phyloP scores from a whole-genome alignment of 164 flowering plant genomes.

The Warburgia ugandensis region DNA sequence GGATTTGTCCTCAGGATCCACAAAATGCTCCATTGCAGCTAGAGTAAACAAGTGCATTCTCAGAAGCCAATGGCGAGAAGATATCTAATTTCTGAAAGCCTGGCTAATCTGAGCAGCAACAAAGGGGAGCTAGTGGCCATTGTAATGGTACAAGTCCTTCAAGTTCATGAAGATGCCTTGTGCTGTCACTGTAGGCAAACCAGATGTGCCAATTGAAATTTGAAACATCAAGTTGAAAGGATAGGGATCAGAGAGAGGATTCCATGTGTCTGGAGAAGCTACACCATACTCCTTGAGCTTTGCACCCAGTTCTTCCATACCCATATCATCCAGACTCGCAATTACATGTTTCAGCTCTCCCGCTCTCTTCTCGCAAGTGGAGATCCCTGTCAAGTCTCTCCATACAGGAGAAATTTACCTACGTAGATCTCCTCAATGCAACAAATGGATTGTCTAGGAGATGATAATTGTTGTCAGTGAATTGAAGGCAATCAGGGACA shows the following conservation, averaged over 20 bases:
- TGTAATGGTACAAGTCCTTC: constrained; percentile 86
- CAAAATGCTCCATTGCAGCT: constrained; percentile 97
- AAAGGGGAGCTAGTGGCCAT: constrained; percentile 95
- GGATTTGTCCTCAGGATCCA: constrained; percentile 89
- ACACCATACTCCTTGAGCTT: constrained; percentile 91
- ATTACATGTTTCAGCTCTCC: constrained; percentile 70
- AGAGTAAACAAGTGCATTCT: constrained; percentile 92
- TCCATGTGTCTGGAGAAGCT: constrained; percentile 87
- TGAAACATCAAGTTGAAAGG: constrained; percentile 98
- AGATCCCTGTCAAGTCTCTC: constrained; percentile 85
- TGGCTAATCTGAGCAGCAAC: constrained; percentile 99
- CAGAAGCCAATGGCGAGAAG: constrained; percentile 97
- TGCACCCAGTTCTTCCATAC: constrained; percentile 77
- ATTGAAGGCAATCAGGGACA: too few species aligned
- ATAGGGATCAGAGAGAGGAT: constrained; percentile 87
- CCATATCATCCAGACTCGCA: constrained; percentile 78
- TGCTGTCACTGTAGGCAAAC: constrained; percentile 84
- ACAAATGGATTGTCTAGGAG: too few species aligned
- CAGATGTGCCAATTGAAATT: constrained; percentile 97
- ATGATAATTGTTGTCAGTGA: too few species aligned
- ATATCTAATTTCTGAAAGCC: constrained; percentile 98
- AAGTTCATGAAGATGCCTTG: constrained; percentile 98
- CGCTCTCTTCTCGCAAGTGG: constrained; percentile 42
- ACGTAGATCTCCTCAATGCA: too few species aligned
- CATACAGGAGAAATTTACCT: too few species aligned